These are phyloP conservation scores for Cicer chorassanicum DNA, from an alignment of 306 rosid species.

Conservation along the genomic window DNA sequence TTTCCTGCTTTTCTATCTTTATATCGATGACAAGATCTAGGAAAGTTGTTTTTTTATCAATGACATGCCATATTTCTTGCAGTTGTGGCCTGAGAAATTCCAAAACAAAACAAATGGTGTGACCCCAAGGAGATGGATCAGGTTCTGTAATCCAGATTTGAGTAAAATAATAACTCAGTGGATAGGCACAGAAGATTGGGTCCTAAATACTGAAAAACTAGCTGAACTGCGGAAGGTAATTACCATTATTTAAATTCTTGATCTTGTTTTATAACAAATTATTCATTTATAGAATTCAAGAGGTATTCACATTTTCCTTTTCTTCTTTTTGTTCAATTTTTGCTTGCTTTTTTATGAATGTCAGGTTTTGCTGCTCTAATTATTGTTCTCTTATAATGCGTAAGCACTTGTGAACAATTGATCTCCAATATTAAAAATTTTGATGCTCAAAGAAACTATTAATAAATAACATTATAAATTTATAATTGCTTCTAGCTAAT, in stretches of 20 bases:
- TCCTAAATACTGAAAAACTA: constrained; percentile 80
- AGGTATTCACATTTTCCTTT: background rate
- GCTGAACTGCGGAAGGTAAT: constrained; percentile 77
- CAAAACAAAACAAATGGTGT: constrained; percentile 99
- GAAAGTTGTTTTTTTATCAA: constrained; percentile 32
- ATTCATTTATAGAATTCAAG: constrained; percentile 29
- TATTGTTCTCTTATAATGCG: constrained; percentile 23
- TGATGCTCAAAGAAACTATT: constrained; percentile 2
- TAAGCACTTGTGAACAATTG: constrained; percentile 15
- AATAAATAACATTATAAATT: constrained; percentile 5
- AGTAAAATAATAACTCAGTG: constrained; percentile 74
- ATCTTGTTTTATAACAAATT: constrained; percentile 36
- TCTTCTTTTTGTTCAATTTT: background rate
- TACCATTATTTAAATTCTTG: constrained; percentile 26
- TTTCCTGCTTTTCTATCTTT: constrained; percentile 14
- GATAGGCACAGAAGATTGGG: constrained; percentile 93
- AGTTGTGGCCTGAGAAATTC: constrained; percentile 97
- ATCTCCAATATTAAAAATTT: constrained; percentile 25
- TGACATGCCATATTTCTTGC: constrained; percentile 50
- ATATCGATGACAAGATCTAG: constrained; percentile 33
- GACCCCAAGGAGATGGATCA: constrained; percentile 98
- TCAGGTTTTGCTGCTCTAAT: constrained; percentile 20
- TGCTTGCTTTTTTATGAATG: constrained; percentile 6
- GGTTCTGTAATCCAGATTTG: constrained; percentile 87
- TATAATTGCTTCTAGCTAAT: constrained; percentile 16